Evolutionary conservation across 345 rosid species (phyloP).

Genomic region (Hibiscus syriacus): DNA sequence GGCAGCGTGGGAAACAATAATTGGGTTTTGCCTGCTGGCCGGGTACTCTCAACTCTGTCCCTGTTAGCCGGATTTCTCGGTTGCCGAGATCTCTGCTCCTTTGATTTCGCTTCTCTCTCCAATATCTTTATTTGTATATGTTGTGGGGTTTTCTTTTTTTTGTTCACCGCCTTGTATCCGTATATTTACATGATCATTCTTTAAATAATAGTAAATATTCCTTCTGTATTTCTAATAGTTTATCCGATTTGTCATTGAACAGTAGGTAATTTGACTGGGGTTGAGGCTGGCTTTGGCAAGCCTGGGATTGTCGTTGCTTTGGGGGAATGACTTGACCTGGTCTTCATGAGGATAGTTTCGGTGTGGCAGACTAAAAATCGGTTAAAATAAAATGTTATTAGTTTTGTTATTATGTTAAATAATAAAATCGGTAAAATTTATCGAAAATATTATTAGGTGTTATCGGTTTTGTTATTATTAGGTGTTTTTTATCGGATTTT

Average conservation of each 20-base stretch:
- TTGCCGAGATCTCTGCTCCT: slow-evolving; percentile 16
- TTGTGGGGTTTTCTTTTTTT: background rate
- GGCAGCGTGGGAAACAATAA: slow-evolving; percentile 43
- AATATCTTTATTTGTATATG: background rate
- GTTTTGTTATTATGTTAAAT: too few species aligned
- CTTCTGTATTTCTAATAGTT: background rate
- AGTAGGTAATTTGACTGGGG: background rate
- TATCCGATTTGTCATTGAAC: background rate
- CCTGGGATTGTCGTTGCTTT: background rate
- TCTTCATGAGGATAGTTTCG: too few species aligned
- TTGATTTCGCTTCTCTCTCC: slow-evolving; percentile 2
- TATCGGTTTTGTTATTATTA: too few species aligned
- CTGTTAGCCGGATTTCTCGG: slow-evolving; percentile 27
- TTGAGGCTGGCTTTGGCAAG: background rate
- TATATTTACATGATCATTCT: background rate
- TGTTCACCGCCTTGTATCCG: background rate
- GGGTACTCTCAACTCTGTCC: background rate
- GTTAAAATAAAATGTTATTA: too few species aligned
- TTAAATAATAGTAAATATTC: background rate
- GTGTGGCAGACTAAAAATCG: too few species aligned
- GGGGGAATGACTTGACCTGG: background rate
- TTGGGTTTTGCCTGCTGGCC: slow-evolving; percentile 18
- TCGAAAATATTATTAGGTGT: too few species aligned
- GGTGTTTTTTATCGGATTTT: too few species aligned
- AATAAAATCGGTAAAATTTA: too few species aligned